Base-by-base conservation (phyloP, 176 grass and related monocot genomes). In the Typha latifolia region DNA sequence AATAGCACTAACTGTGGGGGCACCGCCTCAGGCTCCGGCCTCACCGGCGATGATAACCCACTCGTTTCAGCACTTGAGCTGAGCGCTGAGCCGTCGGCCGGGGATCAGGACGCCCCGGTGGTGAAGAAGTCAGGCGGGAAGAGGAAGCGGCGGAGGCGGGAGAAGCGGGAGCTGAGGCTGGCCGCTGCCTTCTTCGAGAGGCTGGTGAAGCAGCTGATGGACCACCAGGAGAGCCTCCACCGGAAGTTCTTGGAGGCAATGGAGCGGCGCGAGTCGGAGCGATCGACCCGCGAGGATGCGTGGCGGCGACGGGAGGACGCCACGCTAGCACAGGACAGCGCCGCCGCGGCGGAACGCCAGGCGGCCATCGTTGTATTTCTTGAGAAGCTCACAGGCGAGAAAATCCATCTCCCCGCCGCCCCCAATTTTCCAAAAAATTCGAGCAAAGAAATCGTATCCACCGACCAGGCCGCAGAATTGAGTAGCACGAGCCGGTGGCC, bases 161-260 rank as follows among this genome's bases (percentile, higher is more conserved):
- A 22, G 70, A 32, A 48, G 47, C 47, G 12, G 43, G 37, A 73
- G 57, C 70, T 73, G 14, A 29, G 43, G 37, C 10, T 61, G 71
- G 49, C 63, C 43, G 47, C 24, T 5, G 48, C 61, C 47, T 74
- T 74, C 61, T 63, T 74, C 47, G 61, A 74, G 71, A 8, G 23
- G 56, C 57, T 64, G 6, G 48, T 74, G 61, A 74, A 74, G 71
- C 71, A 64, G 23, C 61, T 74, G 47, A 74, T 74, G 61, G 71
- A 74, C 22, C 57, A 74, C 59, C 57, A 74, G 47, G 71, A 74
- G 61, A 43, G 20, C 70, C 71, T 74, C 71, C 71, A 74, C 61
- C 21, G 23, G 61, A 50, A 50, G 22, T 64, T 74, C 15, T 11
- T 74, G 19, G 70, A 72, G 18, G 70, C 34, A 19, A 62, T 61